Percentiles rank a stretch among this genome's conserved stretches.
These are phyloP conservation scores for Sideroxylon spinosum DNA, from an alignment of 179 eudicot species.

Conservation along the genomic window DNA sequence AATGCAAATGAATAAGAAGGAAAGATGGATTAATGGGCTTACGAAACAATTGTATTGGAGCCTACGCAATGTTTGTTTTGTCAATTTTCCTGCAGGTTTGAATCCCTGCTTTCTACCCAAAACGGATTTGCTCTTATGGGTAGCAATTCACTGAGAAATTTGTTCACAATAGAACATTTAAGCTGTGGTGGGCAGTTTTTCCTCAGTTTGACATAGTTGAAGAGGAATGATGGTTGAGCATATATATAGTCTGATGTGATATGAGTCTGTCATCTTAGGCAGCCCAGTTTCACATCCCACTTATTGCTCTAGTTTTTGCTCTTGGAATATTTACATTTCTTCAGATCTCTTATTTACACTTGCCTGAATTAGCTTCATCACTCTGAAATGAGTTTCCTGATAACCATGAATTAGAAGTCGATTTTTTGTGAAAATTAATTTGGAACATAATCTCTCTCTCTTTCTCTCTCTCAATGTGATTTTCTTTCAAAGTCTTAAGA, in stretches of 20 bases:
- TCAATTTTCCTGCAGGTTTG: no score
- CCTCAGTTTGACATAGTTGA: background rate
- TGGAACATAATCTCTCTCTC: constrained; percentile 1
- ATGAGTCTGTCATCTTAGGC: no score
- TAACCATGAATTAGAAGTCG: background rate
- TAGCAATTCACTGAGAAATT: background rate
- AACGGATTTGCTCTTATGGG: background rate
- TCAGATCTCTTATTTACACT: background rate
- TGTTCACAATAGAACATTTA: background rate
- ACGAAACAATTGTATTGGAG: no score
- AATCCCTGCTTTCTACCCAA: background rate
- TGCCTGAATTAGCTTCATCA: background rate
- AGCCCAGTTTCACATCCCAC: no score
- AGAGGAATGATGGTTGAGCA: no score
- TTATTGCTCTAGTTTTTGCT: background rate
- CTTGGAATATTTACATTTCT: background rate
- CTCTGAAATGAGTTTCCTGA: background rate
- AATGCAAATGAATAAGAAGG: background rate
- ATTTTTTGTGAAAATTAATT: background rate
- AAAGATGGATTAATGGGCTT: background rate
- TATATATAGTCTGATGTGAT: no score
- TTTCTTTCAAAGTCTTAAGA: background rate
- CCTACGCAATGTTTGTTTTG: no score
- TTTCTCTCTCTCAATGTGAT: no score
- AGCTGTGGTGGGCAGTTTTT: no score